These are phyloP conservation scores for Proliferodiscus dingleyae DNA, from an alignment of 2,329 filamentous ascomycete genomes.

Conservation along the genomic window DNA sequence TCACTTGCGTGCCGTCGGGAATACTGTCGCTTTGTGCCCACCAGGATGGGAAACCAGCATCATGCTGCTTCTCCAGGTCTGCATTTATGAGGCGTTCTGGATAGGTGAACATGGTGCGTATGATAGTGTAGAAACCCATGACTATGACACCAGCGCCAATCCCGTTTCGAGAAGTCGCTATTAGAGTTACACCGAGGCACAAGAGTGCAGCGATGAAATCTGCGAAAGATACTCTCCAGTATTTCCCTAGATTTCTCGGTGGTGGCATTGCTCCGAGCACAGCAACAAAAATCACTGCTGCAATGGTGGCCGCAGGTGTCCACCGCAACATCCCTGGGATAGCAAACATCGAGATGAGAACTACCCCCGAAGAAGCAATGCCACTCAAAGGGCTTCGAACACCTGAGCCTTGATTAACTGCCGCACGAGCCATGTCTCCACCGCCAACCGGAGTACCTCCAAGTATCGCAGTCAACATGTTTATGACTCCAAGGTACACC, in stretches of 20 bases:
- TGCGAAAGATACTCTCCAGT: conserved; percentile 60
- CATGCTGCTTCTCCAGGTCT: conserved; percentile 16
- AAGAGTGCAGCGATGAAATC: conserved; percentile 61
- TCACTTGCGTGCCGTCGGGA: conserved; percentile 16
- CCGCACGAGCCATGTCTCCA: conserved; percentile 58
- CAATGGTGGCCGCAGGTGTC: conserved; percentile 59
- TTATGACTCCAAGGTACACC: conserved; percentile 56
- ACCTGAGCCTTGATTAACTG: conserved; percentile 59
- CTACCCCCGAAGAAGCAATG: conserved; percentile 53
- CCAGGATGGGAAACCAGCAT: conserved; percentile 6
- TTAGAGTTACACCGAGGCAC: conserved; percentile 59
- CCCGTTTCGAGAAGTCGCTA: conserved; percentile 55
- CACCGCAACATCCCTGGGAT: conserved; percentile 58
- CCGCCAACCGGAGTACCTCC: conserved; percentile 58
- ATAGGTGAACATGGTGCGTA: conserved; percentile 18
- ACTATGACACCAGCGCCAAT: conserved; percentile 12
- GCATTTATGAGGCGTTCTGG: conserved; percentile 3
- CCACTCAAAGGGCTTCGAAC: conserved; percentile 58
- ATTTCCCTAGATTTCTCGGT: conserved; percentile 41
- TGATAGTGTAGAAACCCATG: conserved; percentile 15
- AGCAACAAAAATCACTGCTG: conserved; percentile 49
- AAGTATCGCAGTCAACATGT: conserved; percentile 61
- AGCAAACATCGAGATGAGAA: conserved; percentile 57
- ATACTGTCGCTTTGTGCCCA: conserved; percentile 12
- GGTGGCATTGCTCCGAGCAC: conserved; percentile 16